A percentile compares a stretch with the other conserved stretches of the same genome.
phyloP scores from a whole-genome alignment of 2,329 filamentous ascomycete species.

The Blastomyces percursus region DNA sequence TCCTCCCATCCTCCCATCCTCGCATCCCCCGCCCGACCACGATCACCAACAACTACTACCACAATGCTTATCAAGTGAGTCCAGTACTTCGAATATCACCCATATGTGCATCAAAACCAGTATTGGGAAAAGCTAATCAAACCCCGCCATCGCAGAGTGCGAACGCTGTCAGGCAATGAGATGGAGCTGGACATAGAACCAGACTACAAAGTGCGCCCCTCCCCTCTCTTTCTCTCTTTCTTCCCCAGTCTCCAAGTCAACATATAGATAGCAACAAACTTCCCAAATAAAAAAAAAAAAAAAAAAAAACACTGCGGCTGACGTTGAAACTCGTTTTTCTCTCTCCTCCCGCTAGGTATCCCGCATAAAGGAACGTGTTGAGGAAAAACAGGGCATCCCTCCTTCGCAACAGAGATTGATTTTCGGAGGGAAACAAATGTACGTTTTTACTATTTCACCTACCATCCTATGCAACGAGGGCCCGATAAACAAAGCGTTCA shows the following conservation, averaged over 20 bases:
- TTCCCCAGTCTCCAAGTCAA: neutral
- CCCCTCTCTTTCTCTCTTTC: neutral
- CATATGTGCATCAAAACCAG: conserved; percentile 1
- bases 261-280: neutral
- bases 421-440: conserved; percentile 98
- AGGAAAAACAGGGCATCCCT: conserved; percentile 98
- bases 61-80: conserved; percentile 43
- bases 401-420: conserved; percentile 95
- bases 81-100: neutral
- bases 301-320: neutral
- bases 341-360: conserved; percentile 54
- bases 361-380: conserved; percentile 96
- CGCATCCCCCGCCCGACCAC: conserved; percentile 22
- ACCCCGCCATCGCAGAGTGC: conserved; percentile 54
- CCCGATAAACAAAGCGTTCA: too few relatives aligned
- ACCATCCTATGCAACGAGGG: too few relatives aligned
- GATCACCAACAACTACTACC: neutral
- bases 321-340: neutral
- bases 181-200: conserved; percentile 96
- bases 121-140: conserved; percentile 4
- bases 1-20: neutral
- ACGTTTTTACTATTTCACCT: conserved; percentile 21
- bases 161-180: conserved; percentile 95
- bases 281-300: neutral
- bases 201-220: conserved; percentile 64